Evolutionary conservation across 345 rosid species (phyloP), one percentile per base, ranked within the genome.

Genomic region (Gossypium mustelinum): DNA sequence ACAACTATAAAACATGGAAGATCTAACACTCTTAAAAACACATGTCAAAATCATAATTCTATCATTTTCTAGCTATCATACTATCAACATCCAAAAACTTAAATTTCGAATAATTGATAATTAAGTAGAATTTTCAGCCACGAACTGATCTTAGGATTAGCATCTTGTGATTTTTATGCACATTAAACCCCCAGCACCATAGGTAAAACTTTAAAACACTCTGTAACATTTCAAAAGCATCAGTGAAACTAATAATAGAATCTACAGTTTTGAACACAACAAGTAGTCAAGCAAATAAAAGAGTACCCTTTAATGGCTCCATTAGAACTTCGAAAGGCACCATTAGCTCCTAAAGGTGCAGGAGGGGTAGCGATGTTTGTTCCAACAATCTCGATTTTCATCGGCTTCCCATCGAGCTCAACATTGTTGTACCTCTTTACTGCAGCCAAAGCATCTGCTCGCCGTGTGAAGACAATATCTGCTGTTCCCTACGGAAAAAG

Each of bases 331-430:
- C 81, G 82, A 73, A 81, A 86, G 57, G 14, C 16, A 25, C 75
- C 85, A 82, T 83, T 83, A 44, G 84, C 41, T 43, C 79, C 57
- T 16, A 76, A 65, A 77, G 88, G 80, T 1, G 76, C 85, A 64
- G 85, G 83, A 73, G 86, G 88, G 24, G 92, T 70, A 0, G 83
- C 81, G 27, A 87, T 75, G 78, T 88, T 91, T n/a, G 87, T 86
- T 25, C 99, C 99, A 50, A 89, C 90, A 8, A 95, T 89, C 87
- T 95, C 98, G 34, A 95, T 91, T 82, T 91, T 95, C 97, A 95
- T 95, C 0, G 94, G 98, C 74, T 93, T 95, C 39, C 98, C 98
- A 81, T 95, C 99, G 2, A 95, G 94, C 84, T 95, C 96, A 79
- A 95, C 97, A 24, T 91, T 89, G 78, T 91, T 93, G 85, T 93